These are phyloP conservation scores for Neurospora sp. DNA, from an alignment of 495 filamentous ascomycete species.

Conservation along the genomic window DNA sequence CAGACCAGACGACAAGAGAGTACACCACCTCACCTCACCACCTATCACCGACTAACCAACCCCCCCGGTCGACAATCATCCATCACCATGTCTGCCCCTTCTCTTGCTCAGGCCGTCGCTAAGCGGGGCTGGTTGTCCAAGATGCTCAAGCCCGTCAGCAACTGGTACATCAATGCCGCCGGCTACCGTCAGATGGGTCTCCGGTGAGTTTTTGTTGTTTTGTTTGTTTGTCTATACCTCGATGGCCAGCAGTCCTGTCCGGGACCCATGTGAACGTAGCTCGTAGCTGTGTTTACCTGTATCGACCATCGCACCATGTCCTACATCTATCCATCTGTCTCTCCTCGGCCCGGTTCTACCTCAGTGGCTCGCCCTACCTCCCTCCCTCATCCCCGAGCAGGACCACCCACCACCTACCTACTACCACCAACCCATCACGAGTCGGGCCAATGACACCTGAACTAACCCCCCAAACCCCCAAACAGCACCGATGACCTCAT, in stretches of 20 bases:
- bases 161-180: constrained; percentile 74
- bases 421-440: too few species aligned
- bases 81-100: constrained; percentile 59
- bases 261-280: background rate
- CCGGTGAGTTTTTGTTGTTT: constrained; percentile 46
- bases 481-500: constrained; percentile 85
- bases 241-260: background rate
- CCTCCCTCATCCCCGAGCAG: background rate
- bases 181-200: constrained; percentile 92
- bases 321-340: background rate
- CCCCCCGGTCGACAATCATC: constrained; percentile 7
- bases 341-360: background rate
- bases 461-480: background rate
- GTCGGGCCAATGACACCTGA: too few species aligned
- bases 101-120: constrained; percentile 58
- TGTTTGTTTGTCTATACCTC: background rate
- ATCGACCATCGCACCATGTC: background rate
- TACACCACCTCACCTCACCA: constrained; percentile 1
- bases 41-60: constrained; percentile 5
- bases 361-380: background rate
- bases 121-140: constrained; percentile 76
- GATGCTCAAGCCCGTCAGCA: constrained; percentile 65
- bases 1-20: background rate
- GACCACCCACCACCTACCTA: background rate
- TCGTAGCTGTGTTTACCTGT: background rate